Base-by-base conservation (phyloP, 148 eudicot species). In the Cornus kousa region DNA sequence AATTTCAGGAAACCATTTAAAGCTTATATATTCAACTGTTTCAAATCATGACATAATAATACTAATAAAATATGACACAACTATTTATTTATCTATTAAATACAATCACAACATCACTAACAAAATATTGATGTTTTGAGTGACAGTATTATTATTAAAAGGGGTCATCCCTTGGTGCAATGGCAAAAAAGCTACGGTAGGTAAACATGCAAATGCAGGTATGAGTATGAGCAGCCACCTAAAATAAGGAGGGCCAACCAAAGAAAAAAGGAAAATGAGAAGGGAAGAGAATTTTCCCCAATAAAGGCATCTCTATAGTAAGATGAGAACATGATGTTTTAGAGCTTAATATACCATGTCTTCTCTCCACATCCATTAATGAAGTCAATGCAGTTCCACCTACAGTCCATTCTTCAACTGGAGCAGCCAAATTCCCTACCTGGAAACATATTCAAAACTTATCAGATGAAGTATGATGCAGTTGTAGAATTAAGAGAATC, bases 371-470 rank as follows among this genome's bases (percentile, higher is more conserved):
- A 76, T 96, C 99, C 99, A 96, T 96, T 48, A 96, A 76, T 67
- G 98, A 73, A 76, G 99, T 96, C 87, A 96, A 85, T 82, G 98
- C 95, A 71, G 99, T 96, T 86, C 99, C 99, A 72, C 99, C 98
- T 79, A 94, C 98, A 73, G 98, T 96, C 99, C 99, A 96, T 78
- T 96, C 95, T 74, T 91, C 91, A 77, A 94, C 99, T 5, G 99
- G 98, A 72, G 98, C 95, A 75, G 92, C 91, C 84, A 96, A 90
- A 83, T 96, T 96, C 39, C 93, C 97, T 7, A 96, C 99, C 99
- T 94, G 87, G 68, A 85, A 60, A 37, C 17, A 68, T 55, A 68
- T 75, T 17, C n/a, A 20, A n/a, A 55, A 78, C 48, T 32, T 9
- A 40, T 40, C 11, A 19, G 10, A 28, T 35, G 4, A 28, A 67